Base-by-base conservation (phyloP, 257 asterid genomes). In the Petunia axillaris region DNA sequence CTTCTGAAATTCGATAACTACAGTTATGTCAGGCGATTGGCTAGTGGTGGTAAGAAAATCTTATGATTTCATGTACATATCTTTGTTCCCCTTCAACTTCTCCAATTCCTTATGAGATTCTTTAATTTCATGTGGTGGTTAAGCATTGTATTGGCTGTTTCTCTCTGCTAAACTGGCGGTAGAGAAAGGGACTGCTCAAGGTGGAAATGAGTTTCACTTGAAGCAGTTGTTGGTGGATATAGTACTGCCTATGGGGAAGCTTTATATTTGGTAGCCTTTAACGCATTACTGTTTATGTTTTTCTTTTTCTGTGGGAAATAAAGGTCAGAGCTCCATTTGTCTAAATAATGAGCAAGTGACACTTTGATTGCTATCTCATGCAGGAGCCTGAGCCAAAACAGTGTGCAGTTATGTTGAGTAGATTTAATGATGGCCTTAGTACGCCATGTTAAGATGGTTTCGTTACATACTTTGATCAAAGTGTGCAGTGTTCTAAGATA, bases 301-400 rank as follows among this genome's bases (percentile, higher is more conserved):
- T 8, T 50, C 54, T 50, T 50, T 50, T 50, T 50, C 13, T 11
- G 4, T 52, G 14, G 10, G 55, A 14, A 52, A 52, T 52, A 8
- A 9, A 52, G 55, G 8, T 52, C 55, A 52, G 55, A 52, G 25
- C 25, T 25, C 14, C 3, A 52, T 9, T 52, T 2, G 55, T 25
- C 25, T 25, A 25, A 14, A 52, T 52, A 52, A 52, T 8, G 55
- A 52, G 14, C 8, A 52, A 38, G 35, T 87, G 83, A 87, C 76
- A 50, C 58, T 63, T 79, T 10, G 13, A 10, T 78, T 83, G 62
- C 76, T 71, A 66, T 82, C 68, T 75, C 79, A 44, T 82, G 75
- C 93, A 94, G 98, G 98, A 94, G 79, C 98, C 98, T 41, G 97
- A 93, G 85, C 90, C 97, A 14, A 97, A 94, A 85, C 93, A 93